phyloP scores from a whole-genome alignment of 441 rosid species.

The Pelargonium cotyledonis region DNA sequence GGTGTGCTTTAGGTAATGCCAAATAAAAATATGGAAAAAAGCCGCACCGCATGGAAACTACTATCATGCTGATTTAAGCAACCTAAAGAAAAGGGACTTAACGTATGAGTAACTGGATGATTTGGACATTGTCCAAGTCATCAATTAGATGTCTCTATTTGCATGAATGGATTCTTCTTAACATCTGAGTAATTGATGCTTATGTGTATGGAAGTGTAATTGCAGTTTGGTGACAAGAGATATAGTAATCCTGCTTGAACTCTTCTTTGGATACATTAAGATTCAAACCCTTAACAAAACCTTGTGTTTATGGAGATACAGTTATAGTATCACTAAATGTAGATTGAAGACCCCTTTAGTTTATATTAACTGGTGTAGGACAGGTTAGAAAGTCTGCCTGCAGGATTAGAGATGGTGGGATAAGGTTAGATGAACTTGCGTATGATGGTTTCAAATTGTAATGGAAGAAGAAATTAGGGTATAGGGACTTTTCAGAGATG shows the following conservation, averaged over 20 bases:
- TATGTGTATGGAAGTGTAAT: not conserved
- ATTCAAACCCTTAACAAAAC: too few species aligned
- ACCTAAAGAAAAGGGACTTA: not conserved
- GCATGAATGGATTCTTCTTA: not conserved
- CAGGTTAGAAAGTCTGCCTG: too few species aligned
- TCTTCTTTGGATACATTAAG: not conserved
- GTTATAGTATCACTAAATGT: too few species aligned
- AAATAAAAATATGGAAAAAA: too few species aligned
- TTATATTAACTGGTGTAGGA: too few species aligned
- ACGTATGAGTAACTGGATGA: not conserved
- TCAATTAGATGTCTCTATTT: not conserved
- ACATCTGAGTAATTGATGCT: not conserved
- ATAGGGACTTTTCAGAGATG: too few species aligned
- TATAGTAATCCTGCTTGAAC: not conserved
- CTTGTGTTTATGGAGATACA: too few species aligned
- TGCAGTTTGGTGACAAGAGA: not conserved
- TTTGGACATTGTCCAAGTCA: not conserved
- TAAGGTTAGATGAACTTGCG: too few species aligned
- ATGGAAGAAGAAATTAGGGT: too few species aligned
- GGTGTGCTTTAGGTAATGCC: not conserved
- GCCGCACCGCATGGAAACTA: not conserved
- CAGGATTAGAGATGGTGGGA: too few species aligned
- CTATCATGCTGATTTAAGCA: not conserved
- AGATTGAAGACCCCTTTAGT: too few species aligned
- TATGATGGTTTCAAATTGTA: too few species aligned